Percentiles rank a stretch among this genome's conserved stretches.
Conservation (phyloP, 164 flowering plant species). For the Stephania cephalantha region DNA sequence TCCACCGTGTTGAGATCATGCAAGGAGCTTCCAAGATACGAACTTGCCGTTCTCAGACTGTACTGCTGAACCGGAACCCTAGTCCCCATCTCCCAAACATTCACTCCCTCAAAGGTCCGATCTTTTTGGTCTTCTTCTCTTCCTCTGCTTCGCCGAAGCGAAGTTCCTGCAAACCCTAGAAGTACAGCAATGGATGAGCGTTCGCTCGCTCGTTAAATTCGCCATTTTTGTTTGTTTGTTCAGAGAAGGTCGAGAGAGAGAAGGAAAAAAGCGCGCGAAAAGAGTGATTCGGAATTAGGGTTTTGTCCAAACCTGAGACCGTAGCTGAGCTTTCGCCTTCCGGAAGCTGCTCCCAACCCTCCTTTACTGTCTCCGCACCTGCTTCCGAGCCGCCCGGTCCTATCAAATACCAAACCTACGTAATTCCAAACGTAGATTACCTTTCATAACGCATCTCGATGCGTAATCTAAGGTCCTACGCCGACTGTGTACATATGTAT, state of each 20-base stretch:
- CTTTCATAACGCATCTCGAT: no score
- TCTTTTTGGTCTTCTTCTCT: constrained; percentile 12
- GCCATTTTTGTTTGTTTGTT: neutral
- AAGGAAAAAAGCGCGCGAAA: neutral
- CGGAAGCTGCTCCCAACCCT: constrained; percentile 2
- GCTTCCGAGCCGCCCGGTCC: constrained; percentile 1
- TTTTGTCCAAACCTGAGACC: neutral
- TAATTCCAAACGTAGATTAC: no score
- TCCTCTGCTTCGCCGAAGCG: neutral
- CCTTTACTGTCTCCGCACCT: constrained; percentile 1
- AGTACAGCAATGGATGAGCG: neutral
- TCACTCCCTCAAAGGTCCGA: constrained; percentile 11
- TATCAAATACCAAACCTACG: no score
- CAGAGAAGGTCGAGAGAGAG: neutral
- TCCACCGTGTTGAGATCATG: constrained; percentile 70
- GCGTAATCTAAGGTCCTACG: no score
- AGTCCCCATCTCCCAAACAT: constrained; percentile 34
- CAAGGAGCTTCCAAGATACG: constrained; percentile 52
- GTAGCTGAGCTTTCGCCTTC: constrained; percentile 1
- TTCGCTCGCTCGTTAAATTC: neutral
- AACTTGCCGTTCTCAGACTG: constrained; percentile 23
- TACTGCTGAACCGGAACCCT: constrained; percentile 61
- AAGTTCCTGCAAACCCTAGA: constrained; percentile 11
- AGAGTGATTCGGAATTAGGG: neutral
- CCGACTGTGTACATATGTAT: no score